Percentiles rank a stretch among this genome's conserved stretches.
These are phyloP conservation scores for Mortierella sp. DNA, from an alignment of 371 early-diverging fungal genomes.

Conservation along the genomic window DNA sequence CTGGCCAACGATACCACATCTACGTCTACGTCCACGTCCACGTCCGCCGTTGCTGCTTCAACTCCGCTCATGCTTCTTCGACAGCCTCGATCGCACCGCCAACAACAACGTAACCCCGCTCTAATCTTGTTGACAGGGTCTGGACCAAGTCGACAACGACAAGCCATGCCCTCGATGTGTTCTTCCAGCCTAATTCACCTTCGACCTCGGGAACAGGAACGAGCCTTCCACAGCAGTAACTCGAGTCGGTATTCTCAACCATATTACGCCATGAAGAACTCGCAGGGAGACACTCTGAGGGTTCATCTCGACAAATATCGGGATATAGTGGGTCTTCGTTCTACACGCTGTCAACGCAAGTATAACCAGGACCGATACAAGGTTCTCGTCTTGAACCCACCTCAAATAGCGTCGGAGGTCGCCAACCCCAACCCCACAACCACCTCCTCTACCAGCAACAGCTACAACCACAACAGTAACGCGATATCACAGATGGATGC, in stretches of 20 bases:
- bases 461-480: neutral
- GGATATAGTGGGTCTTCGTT: conserved; percentile 53
- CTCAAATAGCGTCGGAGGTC: conserved; percentile 15
- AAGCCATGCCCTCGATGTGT: neutral
- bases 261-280: conserved; percentile 48
- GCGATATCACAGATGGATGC: conserved; percentile 38
- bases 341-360: conserved; percentile 52
- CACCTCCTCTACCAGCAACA: neutral
- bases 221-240: conserved; percentile 14
- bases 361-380: conserved; percentile 56
- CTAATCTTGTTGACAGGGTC: neutral
- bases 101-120: neutral
- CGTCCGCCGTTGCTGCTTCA: neutral
- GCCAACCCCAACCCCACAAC: neutral
- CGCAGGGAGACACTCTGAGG: conserved; percentile 38
- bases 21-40: neutral
- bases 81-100: neutral
- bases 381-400: conserved; percentile 46
- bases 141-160: neutral
- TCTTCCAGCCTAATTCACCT: neutral
- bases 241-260: conserved; percentile 26
- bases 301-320: conserved; percentile 43
- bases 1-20: neutral
- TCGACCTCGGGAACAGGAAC: neutral
- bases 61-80: neutral